Percentiles rank a stretch among this genome's conserved stretches.
These are phyloP conservation scores for Parathielavia appendiculata DNA, from an alignment of 495 filamentous ascomycete species.

Conservation along the genomic window DNA sequence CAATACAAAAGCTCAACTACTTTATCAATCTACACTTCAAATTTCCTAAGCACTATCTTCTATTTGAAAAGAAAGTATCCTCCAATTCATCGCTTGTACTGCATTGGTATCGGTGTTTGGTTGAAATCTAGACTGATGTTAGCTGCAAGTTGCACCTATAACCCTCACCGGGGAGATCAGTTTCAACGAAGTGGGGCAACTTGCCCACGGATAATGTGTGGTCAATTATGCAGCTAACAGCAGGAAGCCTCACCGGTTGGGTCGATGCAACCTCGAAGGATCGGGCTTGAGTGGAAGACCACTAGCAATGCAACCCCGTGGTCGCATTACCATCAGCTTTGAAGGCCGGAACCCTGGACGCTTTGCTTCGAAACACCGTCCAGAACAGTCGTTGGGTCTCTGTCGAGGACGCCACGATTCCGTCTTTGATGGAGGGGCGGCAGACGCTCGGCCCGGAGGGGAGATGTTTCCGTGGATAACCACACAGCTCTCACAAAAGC, in stretches of 20 bases:
- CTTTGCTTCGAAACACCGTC: neutral
- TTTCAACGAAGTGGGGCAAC: no score
- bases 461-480: neutral
- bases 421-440: slow-evolving; percentile 1
- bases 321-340: neutral
- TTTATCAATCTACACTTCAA: no score
- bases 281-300: slow-evolving; percentile 1
- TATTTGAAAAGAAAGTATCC: no score
- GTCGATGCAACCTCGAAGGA: slow-evolving; percentile 9
- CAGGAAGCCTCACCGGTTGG: slow-evolving; percentile 11
- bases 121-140: no score
- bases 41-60: no score
- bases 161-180: no score
- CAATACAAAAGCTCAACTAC: no score
- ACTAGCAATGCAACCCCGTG: slow-evolving; percentile 14
- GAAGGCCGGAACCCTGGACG: neutral
- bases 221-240: neutral
- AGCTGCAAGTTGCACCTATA: no score
- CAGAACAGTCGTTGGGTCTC: neutral
- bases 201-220: no score
- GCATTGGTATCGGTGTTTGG: no score
- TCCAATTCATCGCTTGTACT: no score
- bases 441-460: slow-evolving; percentile 3
- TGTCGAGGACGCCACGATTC: neutral
- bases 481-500: neutral